Evolutionary conservation across 805 yeast genomes (phyloP).

Genomic region (Diddensiella transvaalensis): DNA sequence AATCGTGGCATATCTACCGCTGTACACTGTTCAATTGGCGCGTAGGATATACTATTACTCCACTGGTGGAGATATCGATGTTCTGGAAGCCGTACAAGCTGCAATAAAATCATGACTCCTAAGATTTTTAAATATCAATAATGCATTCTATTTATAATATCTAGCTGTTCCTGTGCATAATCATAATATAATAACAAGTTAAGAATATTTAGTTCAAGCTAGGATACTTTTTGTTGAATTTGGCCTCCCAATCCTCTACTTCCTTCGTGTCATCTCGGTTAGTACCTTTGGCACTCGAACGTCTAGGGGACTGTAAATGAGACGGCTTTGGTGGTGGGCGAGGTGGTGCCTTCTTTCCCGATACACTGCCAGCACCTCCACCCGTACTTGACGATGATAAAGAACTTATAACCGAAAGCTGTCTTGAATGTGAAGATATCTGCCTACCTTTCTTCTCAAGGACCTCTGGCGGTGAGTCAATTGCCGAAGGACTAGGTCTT

Average conservation of each 20-base stretch:
- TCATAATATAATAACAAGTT: not conserved
- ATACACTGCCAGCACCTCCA: slow-evolving; percentile 4
- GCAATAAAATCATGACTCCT: too few species aligned
- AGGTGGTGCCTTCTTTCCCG: slow-evolving; percentile 17
- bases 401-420: slow-evolving; percentile 20
- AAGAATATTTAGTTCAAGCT: slow-evolving; percentile 18
- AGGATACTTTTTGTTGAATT: slow-evolving; percentile 28
- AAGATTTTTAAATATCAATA: too few species aligned
- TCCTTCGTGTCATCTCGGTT: slow-evolving; percentile 8
- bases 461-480: not conserved
- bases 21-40: not conserved
- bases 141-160: too few species aligned
- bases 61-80: slow-evolving; percentile 9
- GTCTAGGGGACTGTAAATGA: slow-evolving; percentile 26
- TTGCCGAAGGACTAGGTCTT: not conserved
- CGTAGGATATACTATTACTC: slow-evolving; percentile 9
- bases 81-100: not conserved
- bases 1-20: slow-evolving; percentile 13
- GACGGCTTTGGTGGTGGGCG: slow-evolving; percentile 25
- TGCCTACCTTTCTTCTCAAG: not conserved
- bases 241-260: slow-evolving; percentile 27
- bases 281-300: slow-evolving; percentile 1
- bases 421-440: slow-evolving; percentile 10
- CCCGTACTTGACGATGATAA: slow-evolving; percentile 14
- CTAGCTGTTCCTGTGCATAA: not conserved